Base-by-base conservation (phyloP, 78 protist genomes). In the Cavenderia fasciculata region DNA sequence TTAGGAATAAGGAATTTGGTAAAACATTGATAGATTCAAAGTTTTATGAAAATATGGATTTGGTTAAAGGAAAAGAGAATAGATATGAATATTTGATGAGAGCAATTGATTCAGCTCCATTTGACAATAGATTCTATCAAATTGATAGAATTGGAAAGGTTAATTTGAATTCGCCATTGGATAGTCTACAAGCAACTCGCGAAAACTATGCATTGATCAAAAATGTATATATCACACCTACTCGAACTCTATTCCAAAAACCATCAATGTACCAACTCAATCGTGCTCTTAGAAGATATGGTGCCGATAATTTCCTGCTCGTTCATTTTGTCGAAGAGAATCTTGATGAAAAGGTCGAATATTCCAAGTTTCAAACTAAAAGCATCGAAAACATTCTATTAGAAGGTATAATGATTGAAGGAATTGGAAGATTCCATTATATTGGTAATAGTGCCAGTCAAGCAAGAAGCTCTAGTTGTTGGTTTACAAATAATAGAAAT, bases 321-420 rank as follows among this genome's bases (percentile, higher is more conserved):
- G 70, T 82, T 38, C 74, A 68, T 31, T 7, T 82, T 36, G 10
- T 31, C 0, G 69, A 82, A 59, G 90, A 82, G 61, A 23, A 49
- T 33, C 7, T 47, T 1, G 19, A 29, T 34, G 21, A 46, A 7
- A 10, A 7, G n/a, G 52, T 51, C 11, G 59, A 71, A 23, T 21
- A 51, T 34, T 43, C 47, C 16, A 14, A 31, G 4, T 41, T 51
- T n/a, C 3, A 18, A 11, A 31, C n/a, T 62, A 51, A 47, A 12
- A 8, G 16, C 16, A 23, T 21, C 12, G 2, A 4, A 25, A 44
- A 21, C 21, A n/a, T 16, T 10, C 49, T 63, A 33, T 18, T 44
- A 3, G 1, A n/a, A 21, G 87, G 87, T n/a, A 62, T 77, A 21
- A 0, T 0, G 0, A 31, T 77, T 29, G 14, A 18, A 27, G 87